Base-by-base conservation (phyloP, 208 protist genomes). In the Wallacemonas collosoma region DNA sequence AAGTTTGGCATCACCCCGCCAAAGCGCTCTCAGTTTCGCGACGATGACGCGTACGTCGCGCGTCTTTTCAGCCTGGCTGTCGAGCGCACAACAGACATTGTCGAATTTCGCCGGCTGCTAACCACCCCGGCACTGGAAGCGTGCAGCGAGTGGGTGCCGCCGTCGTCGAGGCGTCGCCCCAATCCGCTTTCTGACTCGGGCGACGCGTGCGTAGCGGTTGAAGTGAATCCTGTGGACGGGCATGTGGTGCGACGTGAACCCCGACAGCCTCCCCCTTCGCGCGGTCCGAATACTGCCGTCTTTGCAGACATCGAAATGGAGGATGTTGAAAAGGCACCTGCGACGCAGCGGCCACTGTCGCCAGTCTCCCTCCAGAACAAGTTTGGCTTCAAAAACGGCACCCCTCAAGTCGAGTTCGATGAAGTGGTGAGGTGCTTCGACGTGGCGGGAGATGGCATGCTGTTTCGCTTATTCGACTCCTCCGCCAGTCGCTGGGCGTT, bases 301-400 rank as follows among this genome's bases (percentile, higher is more conserved):
- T 45, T 80, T 39, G 39, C n/a, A 9, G 47, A 74, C 2, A 17
- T 67, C 40, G 65, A 64, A 14, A 55, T 77, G 39, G 12, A 45
- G 53, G 68, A 62, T 17, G 54, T 38, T 35, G 15, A 39, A 14
- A 36, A 55, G 1, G 5, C 5, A 40, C 17, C 44, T 41, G 2
- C 17, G 47, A 39, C 17, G 9, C 35, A 8, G 51, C 12, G 8
- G 3, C 0, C 44, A 40, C 63, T 40, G 15, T 35, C 48, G 12
- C 38, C 5, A n/a, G 14, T 15, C 26, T 43, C n/a, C 6, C 35
- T 17, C 8, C 12, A 71, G 4, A 40, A 64, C 2, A 35, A 47
- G 47, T 26, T 44, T 43, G 41, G 60, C 36, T 80, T 69, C 63
- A 58, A 75, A n/a, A 80, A 84, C 63, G 79, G 79, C 40, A 9